These are phyloP conservation scores for Cyclostephanos invisitatus DNA, from an alignment of 108 stramenopile species.

Conservation along the genomic window DNA sequence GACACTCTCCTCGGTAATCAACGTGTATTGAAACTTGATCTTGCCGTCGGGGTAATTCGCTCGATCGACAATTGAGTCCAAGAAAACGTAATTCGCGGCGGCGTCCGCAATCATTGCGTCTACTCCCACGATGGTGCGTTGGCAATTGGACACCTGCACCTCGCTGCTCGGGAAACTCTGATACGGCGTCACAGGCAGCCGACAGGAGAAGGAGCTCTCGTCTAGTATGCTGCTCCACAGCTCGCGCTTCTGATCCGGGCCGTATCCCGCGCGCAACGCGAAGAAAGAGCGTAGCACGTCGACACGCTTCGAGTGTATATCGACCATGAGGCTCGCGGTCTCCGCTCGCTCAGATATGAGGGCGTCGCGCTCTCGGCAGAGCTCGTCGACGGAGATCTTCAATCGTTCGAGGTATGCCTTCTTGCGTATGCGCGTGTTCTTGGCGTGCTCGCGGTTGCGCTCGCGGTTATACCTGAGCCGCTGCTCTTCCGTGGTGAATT, in stretches of 20 bases:
- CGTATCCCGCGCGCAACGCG: slow-evolving; percentile 67
- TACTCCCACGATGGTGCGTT: slow-evolving; percentile 90
- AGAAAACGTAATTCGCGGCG: slow-evolving; percentile 82
- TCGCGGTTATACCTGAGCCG: slow-evolving; percentile 79
- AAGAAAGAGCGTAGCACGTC: slow-evolving; percentile 85
- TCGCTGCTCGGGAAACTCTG: slow-evolving; percentile 92
- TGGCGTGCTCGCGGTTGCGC: slow-evolving; percentile 96
- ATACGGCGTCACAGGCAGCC: slow-evolving; percentile 91
- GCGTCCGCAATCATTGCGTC: slow-evolving; percentile 95
- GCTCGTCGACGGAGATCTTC: slow-evolving; percentile 88
- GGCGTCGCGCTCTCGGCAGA: slow-evolving; percentile 83
- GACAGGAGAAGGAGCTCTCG: slow-evolving; percentile 84
- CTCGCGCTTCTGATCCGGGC: slow-evolving; percentile 63
- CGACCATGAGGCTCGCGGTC: slow-evolving; percentile 73
- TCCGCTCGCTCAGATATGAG: slow-evolving; percentile 72
- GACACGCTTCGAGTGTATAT: slow-evolving; percentile 83
- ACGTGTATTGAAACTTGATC: slow-evolving; percentile 86
- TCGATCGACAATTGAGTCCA: slow-evolving; percentile 82
- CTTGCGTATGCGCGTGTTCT: slow-evolving; percentile 95
- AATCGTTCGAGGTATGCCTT: slow-evolving; percentile 95
- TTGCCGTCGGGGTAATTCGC: slow-evolving; percentile 66
- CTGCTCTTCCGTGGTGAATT: slow-evolving; percentile 60
- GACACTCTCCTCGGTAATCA: slow-evolving; percentile 87
- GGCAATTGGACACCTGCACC: slow-evolving; percentile 88
- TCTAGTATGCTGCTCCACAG: slow-evolving; percentile 87